Conservation (phyloP, 2,329 filamentous ascomycete species). For the Trichoderma aggressivum region DNA sequence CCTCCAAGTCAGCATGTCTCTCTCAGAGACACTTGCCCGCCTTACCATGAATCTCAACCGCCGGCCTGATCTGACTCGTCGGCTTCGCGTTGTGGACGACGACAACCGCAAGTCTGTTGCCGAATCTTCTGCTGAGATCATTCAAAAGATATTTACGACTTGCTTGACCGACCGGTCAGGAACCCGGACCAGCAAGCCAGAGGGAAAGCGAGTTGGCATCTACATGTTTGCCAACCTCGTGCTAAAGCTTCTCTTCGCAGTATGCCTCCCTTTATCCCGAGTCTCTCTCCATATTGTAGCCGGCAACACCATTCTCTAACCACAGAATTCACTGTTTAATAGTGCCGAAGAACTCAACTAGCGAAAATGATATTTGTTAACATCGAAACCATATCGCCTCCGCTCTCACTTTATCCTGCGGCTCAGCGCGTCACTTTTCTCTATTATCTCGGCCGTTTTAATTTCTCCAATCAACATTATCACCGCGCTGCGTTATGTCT, state of each 20-base stretch:
- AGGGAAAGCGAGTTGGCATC: constrained; percentile 82
- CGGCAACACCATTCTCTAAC: neutral
- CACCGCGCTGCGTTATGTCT: constrained; percentile 71
- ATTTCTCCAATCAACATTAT: constrained; percentile 82
- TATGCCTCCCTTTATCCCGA: constrained; percentile 34
- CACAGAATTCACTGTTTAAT: no score
- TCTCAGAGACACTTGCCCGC: constrained; percentile 75
- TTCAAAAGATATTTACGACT: constrained; percentile 86
- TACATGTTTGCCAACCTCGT: constrained; percentile 92
- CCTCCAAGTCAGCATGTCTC: constrained; percentile 76
- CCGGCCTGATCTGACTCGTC: constrained; percentile 70
- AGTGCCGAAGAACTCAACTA: constrained; percentile 78
- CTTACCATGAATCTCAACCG: constrained; percentile 82
- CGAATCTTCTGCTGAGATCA: constrained; percentile 82
- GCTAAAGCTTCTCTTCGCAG: constrained; percentile 80
- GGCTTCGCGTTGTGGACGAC: constrained; percentile 60
- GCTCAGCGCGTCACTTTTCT: constrained; percentile 87
- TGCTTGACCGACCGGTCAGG: constrained; percentile 79
- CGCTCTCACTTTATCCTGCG: constrained; percentile 76
- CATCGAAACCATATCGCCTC: constrained; percentile 78
- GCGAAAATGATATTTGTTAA: constrained; percentile 88
- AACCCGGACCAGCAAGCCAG: constrained; percentile 63
- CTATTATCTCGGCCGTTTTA: constrained; percentile 89
- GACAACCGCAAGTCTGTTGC: constrained; percentile 75
- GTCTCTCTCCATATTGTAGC: no score